Percentiles rank a stretch among this genome's conserved stretches.
Evolutionary conservation across 2,329 filamentous ascomycete species (phyloP).

Genomic region (Neofusicoccum laricinum): DNA sequence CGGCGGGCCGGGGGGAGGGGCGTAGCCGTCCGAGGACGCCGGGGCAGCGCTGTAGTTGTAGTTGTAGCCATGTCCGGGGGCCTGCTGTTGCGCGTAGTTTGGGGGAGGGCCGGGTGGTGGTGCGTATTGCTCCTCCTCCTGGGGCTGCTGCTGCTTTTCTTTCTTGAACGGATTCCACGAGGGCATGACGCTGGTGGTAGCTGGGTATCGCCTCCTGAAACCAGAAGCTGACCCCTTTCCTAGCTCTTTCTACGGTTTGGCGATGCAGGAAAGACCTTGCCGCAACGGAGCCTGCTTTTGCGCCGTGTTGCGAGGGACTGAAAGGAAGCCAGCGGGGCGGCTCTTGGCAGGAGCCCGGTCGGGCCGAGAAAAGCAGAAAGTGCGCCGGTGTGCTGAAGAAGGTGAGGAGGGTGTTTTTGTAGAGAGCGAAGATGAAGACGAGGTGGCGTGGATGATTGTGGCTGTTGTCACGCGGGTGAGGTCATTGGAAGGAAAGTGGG

Average conservation of each 20-base stretch:
- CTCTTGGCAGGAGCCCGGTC: not conserved
- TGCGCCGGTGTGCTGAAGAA: not conserved
- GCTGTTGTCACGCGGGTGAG: not conserved
- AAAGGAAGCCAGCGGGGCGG: too few species aligned
- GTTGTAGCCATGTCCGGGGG: conserved; percentile 13
- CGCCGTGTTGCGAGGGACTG: too few species aligned
- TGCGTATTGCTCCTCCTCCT: conserved; percentile 15
- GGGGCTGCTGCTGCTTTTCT: not conserved
- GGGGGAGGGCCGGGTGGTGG: conserved; percentile 21
- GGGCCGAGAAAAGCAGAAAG: not conserved
- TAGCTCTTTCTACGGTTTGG: not conserved
- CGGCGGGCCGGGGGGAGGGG: conserved; percentile 21
- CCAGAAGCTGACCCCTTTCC: not conserved
- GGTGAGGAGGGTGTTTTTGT: not conserved
- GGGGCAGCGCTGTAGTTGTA: conserved; percentile 21
- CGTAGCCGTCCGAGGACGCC: conserved; percentile 18
- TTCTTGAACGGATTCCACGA: conserved; percentile 8
- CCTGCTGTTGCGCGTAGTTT: conserved; percentile 20
- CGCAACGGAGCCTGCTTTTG: too few species aligned
- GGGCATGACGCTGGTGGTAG: not conserved
- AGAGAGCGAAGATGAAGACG: not conserved
- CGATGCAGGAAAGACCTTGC: too few species aligned
- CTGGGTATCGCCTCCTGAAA: not conserved
- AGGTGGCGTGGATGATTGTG: not conserved
- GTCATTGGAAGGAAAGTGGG: not conserved